Percentiles rank a stretch among this genome's conserved stretches.
Conservation (phyloP, 192 early-diverging fungal genomes). For the Funneliformis mosseae region DNA sequence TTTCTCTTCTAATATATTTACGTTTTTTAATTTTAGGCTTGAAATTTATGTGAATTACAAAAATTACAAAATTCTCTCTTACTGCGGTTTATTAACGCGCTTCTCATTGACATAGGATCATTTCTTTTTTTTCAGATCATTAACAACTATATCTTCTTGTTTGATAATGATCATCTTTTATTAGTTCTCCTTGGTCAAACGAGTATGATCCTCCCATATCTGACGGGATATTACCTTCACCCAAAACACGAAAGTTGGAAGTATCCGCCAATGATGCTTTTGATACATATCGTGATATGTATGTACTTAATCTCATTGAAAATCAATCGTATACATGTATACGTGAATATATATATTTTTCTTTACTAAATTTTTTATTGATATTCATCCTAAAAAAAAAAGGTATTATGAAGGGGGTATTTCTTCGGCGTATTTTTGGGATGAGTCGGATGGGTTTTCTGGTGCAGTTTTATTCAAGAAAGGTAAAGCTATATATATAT, state of each 20-base stretch:
- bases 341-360: too few relatives aligned
- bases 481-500: slow-evolving; percentile 49
- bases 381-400: not conserved
- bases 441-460: slow-evolving; percentile 84
- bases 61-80: too few relatives aligned
- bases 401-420: slow-evolving; percentile 93
- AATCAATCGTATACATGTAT: not conserved
- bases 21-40: not conserved
- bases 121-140: not conserved
- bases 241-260: slow-evolving; percentile 86
- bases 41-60: not conserved
- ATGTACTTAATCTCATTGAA: slow-evolving; percentile 35
- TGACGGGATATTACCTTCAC: slow-evolving; percentile 79
- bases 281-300: slow-evolving; percentile 93
- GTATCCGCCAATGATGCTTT: slow-evolving; percentile 94
- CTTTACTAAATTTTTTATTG: not conserved
- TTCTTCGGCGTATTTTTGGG: slow-evolving; percentile 96
- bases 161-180: not conserved
- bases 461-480: slow-evolving; percentile 96
- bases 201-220: slow-evolving; percentile 85
- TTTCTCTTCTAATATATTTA: too few relatives aligned
- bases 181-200: slow-evolving; percentile 95
- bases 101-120: too few relatives aligned
- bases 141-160: not conserved
- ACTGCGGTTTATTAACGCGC: too few relatives aligned